phyloP scores from a whole-genome alignment of 2,329 filamentous ascomycete genomes.

The Neonectria magnoliae region DNA sequence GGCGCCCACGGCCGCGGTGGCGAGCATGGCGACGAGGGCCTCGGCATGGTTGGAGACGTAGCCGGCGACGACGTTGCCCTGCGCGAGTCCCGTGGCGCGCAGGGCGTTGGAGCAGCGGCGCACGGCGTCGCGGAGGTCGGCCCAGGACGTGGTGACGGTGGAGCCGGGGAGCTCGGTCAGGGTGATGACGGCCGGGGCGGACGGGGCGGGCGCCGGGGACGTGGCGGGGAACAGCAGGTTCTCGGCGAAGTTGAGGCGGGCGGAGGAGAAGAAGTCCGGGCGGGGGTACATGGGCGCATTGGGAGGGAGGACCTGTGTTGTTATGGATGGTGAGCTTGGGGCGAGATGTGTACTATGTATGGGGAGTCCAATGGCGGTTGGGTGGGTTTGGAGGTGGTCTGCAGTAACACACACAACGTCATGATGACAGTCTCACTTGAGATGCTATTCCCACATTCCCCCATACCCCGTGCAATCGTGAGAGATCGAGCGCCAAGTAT shows the following conservation, averaged over 20 bases:
- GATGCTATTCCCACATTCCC: background rate
- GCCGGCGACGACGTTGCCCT: slow-evolving; percentile 68
- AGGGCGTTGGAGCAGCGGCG: slow-evolving; percentile 77
- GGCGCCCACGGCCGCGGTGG: slow-evolving; percentile 82
- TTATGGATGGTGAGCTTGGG: background rate
- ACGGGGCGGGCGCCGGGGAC: slow-evolving; percentile 56
- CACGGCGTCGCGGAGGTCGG: slow-evolving; percentile 80
- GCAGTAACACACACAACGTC: background rate
- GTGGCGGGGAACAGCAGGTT: slow-evolving; percentile 84
- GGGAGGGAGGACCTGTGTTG: slow-evolving; percentile 71
- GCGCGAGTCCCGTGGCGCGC: slow-evolving; percentile 68
- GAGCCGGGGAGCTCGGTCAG: slow-evolving; percentile 78
- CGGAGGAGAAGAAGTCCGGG: slow-evolving; percentile 83
- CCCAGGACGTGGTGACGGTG: slow-evolving; percentile 73
- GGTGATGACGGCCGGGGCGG: slow-evolving; percentile 78
- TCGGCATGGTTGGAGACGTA: slow-evolving; percentile 93
- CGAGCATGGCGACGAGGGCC: slow-evolving; percentile 88
- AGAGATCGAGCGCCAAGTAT: background rate
- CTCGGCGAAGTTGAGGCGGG: slow-evolving; percentile 90
- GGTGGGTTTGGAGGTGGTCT: background rate
- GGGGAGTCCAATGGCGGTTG: background rate
- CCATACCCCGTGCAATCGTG: background rate
- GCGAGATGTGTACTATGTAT: background rate
- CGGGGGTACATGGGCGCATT: slow-evolving; percentile 83
- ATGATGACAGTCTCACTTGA: slow-evolving; percentile 19